Evolutionary conservation across 768 basidiomycete species (phyloP), one percentile per base, ranked within the genome.

Genomic region (Boletus sensibilis): DNA sequence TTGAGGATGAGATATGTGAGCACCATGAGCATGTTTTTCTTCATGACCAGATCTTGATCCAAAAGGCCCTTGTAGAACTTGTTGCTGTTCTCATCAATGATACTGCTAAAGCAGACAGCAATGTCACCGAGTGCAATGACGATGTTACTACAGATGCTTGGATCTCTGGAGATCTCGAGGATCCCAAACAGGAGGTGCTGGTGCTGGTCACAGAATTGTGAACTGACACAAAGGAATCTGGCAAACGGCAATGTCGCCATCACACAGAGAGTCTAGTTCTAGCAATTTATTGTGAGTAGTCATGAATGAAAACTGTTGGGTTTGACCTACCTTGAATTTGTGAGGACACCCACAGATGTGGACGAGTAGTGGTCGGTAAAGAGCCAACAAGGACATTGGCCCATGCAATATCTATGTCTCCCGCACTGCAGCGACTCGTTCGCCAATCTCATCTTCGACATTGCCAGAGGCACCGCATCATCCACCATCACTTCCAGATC

Each of bases 21-120:
- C 31, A 98, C 97, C 96, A 98, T 98, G 43, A 99, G 81, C 35
- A 96, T 97, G 74, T 98, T 98, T 81, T 98, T 98, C 85, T 98
- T 99, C 60, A 99, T 96, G 39, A 88, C 83, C 11, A 92, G 74
- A 63, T 96, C 84, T 39, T 76, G 77, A 70, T 99, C 97, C 12
- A 91, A 88, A 35, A 98, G 82, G 2, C 96, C 96, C 67, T 88
- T 90, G 78, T 98, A 99, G 2, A 99, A 78, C 63, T 94, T 90
- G 64, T 94, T 90, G 74, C 89, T 92, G 77, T 96, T 97, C 77
- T 99, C 95, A 72, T 98, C 96, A 61, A 99, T 85, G 73, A 99
- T 92, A 58, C 76, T 94, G 71, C 92, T 94, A 80, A 98, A 98
- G n/a, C 91, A 97, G 16, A 98, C 94, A 0, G 96, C 96, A 37